These are phyloP conservation scores for Rhodotorula taiwanensis DNA, from an alignment of 768 basidiomycete species.

Conservation along the genomic window DNA sequence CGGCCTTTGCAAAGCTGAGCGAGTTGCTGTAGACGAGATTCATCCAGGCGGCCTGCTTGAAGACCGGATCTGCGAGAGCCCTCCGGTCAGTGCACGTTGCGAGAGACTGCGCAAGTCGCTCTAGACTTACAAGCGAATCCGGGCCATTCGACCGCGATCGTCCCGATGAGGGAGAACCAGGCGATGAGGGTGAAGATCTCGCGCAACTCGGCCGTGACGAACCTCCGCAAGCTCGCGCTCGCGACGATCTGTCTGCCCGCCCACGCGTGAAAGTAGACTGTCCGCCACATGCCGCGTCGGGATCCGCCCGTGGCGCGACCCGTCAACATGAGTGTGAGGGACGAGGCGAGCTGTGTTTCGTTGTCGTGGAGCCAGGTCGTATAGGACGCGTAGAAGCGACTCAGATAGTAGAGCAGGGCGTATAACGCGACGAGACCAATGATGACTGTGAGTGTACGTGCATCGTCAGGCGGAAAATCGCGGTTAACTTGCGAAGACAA, in stretches of 20 bases:
- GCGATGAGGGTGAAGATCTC: constrained; percentile 91
- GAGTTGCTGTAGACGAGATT: constrained; percentile 49
- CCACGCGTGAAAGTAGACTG: constrained; percentile 82
- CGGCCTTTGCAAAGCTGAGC: constrained; percentile 24
- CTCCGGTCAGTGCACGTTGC: neutral
- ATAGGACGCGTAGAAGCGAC: constrained; percentile 79
- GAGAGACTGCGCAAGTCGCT: no score
- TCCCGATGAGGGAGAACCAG: constrained; percentile 76
- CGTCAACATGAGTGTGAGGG: constrained; percentile 35
- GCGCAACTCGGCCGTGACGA: constrained; percentile 84
- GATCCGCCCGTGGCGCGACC: constrained; percentile 6
- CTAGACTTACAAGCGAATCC: constrained; percentile 75
- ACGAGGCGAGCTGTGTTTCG: constrained; percentile 54
- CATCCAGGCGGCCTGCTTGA: constrained; percentile 83
- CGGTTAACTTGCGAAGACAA: neutral
- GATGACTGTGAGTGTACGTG: constrained; percentile 61
- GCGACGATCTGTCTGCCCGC: constrained; percentile 82
- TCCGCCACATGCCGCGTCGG: constrained; percentile 66
- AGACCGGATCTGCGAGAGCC: constrained; percentile 73
- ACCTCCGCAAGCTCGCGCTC: constrained; percentile 78
- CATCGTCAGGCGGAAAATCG: constrained; percentile 57
- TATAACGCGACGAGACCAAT: constrained; percentile 61
- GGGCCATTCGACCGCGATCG: constrained; percentile 96
- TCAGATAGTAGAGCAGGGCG: constrained; percentile 72
- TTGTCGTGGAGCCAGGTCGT: constrained; percentile 60